Evolutionary conservation across 2,329 filamentous ascomycete species (phyloP), one percentile per base, ranked within the genome.

Genomic region (Aschersonia sp.): DNA sequence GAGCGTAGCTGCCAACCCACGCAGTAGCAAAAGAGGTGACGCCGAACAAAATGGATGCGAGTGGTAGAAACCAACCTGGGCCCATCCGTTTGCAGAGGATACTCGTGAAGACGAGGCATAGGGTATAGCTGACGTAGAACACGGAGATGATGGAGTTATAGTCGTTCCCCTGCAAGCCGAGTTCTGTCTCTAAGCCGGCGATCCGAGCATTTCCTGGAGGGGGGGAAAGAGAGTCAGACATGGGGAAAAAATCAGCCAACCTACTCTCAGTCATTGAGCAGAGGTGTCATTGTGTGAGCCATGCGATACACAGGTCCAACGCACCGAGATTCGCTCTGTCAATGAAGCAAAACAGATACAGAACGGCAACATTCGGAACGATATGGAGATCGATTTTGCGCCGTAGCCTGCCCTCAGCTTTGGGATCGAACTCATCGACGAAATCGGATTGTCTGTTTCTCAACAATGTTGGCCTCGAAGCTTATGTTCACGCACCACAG

Each of bases 321-420:
- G 57, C 57, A 80, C 81, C 82, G 40, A 87, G 82, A 51, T 85
- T 86, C 30, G 82, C 79, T n/a, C 82, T 72, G 55, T 85, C 82
- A 52, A 85, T 84, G 62, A 85, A 85, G 63, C 81, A 85, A 56
- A 85, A 85, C 0, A 85, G 70, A 55, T 85, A 86, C 3, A 86
- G 65, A 0, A 85, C 49, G 0, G 80, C 65, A 0, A 85, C 80
- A 0, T 78, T 83, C 0, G 83, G 82, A 0, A 85, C 68, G 43
- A 84, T 74, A 54, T 69, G 74, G 5, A 83, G 54, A 55, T 86
- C 82, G 45, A 85, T 78, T 60, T 85, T 85, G 56, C 65, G 63
- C 5, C 79, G 68, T 30, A 85, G 66, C 46, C 67, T 72, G 5
- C 69, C 60, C 57, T 84, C 82, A 2, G 74, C 77, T 31, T 62